phyloP scores from a whole-genome alignment of 441 rosid species.

The Brassica balearica region DNA sequence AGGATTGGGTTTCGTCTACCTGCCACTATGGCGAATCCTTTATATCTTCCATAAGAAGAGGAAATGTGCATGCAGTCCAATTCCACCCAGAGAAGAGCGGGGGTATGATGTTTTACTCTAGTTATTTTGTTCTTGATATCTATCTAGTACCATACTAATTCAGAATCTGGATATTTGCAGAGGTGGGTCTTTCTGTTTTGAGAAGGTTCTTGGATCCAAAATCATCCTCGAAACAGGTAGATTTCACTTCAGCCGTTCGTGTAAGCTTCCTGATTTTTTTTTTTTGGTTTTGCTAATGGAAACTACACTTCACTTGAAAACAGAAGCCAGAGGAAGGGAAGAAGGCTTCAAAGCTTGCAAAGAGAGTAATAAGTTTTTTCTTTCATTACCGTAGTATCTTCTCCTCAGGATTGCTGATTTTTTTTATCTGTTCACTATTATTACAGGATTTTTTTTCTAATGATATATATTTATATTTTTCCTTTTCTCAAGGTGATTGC shows the following conservation, averaged over 20 bases:
- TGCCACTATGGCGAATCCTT: conserved; percentile 84
- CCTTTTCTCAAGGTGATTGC: conserved; percentile 79
- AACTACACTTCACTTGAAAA: conserved; percentile 61
- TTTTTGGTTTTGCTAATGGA: conserved; percentile 49
- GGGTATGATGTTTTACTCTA: conserved; percentile 55
- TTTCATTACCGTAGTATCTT: conserved; percentile 14
- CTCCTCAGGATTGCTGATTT: conserved; percentile 1
- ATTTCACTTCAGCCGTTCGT: conserved; percentile 35
- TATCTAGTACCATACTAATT: conserved; percentile 26
- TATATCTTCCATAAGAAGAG: conserved; percentile 87
- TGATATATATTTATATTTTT: background rate
- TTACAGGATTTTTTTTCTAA: background rate
- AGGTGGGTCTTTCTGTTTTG: conserved; percentile 92
- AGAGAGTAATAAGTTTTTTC: conserved; percentile 69
- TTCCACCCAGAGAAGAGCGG: conserved; percentile 99
- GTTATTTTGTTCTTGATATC: background rate
- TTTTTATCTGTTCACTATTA: background rate
- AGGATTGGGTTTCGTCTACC: conserved; percentile 91
- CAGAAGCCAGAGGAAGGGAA: conserved; percentile 79
- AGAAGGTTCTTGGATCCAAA: conserved; percentile 79
- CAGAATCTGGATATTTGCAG: conserved; percentile 54
- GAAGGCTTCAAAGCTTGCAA: conserved; percentile 89
- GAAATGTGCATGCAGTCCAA: conserved; percentile 98
- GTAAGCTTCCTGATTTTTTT: conserved; percentile 24
- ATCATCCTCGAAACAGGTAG: conserved; percentile 62